Conservation (phyloP, 495 filamentous ascomycete genomes). For the Annulohypoxylon bovei region DNA sequence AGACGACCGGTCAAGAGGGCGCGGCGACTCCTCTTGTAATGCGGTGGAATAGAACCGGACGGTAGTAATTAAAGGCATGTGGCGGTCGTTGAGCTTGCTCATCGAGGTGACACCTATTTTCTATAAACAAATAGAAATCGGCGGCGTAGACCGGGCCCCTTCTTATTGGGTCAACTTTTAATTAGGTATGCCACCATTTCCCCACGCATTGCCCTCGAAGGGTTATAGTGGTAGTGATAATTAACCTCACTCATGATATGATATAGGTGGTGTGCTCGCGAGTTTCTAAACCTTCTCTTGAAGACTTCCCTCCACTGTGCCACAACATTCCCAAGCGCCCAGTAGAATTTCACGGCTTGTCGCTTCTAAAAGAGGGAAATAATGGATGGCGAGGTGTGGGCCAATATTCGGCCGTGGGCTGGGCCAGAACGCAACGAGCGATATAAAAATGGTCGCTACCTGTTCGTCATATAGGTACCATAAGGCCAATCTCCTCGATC, state of each 20-base stretch:
- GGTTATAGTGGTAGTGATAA: background rate
- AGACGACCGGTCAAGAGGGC: background rate
- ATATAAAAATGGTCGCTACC: slow-evolving; percentile 11
- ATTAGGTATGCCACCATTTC: background rate
- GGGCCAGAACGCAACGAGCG: background rate
- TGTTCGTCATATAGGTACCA: background rate
- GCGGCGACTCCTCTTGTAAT: too few species aligned
- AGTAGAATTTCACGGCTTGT: slow-evolving; percentile 9
- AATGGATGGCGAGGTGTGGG: slow-evolving; percentile 26
- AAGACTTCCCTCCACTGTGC: slow-evolving; percentile 1
- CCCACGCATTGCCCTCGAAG: background rate
- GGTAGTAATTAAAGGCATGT: background rate
- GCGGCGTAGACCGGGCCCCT: background rate
- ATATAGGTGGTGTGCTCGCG: slow-evolving; percentile 20
- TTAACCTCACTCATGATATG: slow-evolving; percentile 22
- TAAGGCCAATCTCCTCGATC: background rate
- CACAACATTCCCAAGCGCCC: background rate
- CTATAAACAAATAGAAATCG: background rate
- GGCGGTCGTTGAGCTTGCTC: background rate
- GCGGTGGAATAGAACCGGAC: too few species aligned
- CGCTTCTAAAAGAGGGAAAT: slow-evolving; percentile 24
- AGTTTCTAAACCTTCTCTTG: background rate
- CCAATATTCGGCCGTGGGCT: slow-evolving; percentile 11
- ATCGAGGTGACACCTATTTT: background rate
- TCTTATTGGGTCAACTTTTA: background rate